A percentile compares a stretch with the other conserved stretches of the same genome.
Conservation (phyloP, 768 basidiomycete genomes). For the Naganishia vishniacii region DNA sequence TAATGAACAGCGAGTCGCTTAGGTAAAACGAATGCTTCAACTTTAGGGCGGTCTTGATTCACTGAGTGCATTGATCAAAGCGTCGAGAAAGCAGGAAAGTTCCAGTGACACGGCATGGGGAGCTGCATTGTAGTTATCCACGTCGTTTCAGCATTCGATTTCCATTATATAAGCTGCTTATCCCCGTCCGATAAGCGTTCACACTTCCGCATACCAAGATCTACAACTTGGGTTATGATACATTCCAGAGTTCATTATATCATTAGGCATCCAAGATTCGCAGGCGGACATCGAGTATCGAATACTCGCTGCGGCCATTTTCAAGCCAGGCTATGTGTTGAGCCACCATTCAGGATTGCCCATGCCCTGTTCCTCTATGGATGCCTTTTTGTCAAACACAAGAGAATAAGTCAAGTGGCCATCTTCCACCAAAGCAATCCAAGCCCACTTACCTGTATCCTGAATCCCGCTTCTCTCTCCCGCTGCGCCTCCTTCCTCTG, state of each 20-base stretch:
- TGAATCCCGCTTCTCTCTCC: slow-evolving; percentile 23
- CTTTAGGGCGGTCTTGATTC: too few species aligned
- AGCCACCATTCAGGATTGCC: slow-evolving; percentile 18
- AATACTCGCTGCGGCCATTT: too few species aligned
- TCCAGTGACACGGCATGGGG: too few species aligned
- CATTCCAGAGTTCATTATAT: background rate
- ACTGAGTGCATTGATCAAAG: too few species aligned
- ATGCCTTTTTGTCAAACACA: background rate
- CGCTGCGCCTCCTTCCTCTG: slow-evolving; percentile 23
- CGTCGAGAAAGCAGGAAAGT: too few species aligned
- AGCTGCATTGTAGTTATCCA: background rate
- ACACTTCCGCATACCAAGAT: background rate
- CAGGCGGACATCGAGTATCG: too few species aligned
- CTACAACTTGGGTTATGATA: background rate
- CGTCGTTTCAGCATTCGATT: background rate
- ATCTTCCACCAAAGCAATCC: background rate
- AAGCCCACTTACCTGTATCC: slow-evolving; percentile 10
- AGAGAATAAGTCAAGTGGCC: background rate
- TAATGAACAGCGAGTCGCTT: too few species aligned
- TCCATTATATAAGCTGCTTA: too few species aligned
- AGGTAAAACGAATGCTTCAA: too few species aligned
- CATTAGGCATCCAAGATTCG: background rate
- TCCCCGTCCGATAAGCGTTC: too few species aligned
- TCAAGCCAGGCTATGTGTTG: background rate
- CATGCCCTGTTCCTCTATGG: slow-evolving; percentile 18